phyloP scores from a whole-genome alignment of 768 basidiomycete species.

The Suillus placidus region DNA sequence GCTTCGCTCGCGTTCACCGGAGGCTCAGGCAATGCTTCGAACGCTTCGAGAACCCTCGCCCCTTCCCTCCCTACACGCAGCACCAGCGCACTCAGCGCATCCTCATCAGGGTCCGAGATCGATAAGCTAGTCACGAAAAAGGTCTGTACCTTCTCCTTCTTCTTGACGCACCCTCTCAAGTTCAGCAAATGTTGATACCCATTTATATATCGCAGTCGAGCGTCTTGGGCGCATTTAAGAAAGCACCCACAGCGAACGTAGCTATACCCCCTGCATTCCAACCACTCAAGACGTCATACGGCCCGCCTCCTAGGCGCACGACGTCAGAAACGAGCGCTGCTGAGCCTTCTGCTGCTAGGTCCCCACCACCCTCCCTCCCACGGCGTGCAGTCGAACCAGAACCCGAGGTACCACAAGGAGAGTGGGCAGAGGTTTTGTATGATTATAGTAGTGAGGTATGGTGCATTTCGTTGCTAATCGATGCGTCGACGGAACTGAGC shows the following conservation, averaged over 20 bases:
- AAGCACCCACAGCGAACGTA: slow-evolving; percentile 44
- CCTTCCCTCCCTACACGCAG: slow-evolving; percentile 21
- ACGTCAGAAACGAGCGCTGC: slow-evolving; percentile 23
- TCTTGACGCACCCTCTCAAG: slow-evolving; percentile 24
- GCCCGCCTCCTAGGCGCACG: slow-evolving; percentile 55
- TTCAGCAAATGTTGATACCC: neutral
- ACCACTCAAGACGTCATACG: slow-evolving; percentile 46
- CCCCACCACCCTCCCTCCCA: slow-evolving; percentile 28
- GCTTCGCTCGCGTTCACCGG: slow-evolving; percentile 49
- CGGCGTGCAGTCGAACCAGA: slow-evolving; percentile 22
- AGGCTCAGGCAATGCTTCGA: neutral
- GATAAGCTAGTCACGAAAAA: slow-evolving; percentile 33
- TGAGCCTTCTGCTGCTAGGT: slow-evolving; percentile 19
- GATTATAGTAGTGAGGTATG: slow-evolving; percentile 68
- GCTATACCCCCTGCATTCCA: slow-evolving; percentile 41
- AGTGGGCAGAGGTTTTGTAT: slow-evolving; percentile 81
- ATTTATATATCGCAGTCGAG: slow-evolving; percentile 16
- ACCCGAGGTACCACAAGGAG: slow-evolving; percentile 48
- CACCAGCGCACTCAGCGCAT: slow-evolving; percentile 26
- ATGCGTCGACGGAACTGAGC: neutral
- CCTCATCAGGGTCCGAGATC: slow-evolving; percentile 22
- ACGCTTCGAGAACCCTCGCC: neutral
- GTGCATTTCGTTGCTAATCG: neutral
- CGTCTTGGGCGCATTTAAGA: slow-evolving; percentile 28
- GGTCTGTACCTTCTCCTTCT: slow-evolving; percentile 29